Conservation (phyloP, 345 rosid species). For the Leavenworthia alabamica region DNA sequence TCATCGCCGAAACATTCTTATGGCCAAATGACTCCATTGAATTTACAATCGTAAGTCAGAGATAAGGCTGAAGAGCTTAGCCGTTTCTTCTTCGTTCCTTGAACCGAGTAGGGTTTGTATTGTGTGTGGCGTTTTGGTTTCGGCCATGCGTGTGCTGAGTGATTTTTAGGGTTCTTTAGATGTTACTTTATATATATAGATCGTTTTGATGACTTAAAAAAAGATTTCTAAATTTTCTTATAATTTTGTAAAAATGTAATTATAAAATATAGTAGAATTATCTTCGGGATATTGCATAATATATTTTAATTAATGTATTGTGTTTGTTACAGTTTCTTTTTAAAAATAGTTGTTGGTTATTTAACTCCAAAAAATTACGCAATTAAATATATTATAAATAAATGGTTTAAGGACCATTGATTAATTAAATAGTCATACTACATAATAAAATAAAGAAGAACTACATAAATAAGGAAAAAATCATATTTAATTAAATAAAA, state of each 20-base stretch:
- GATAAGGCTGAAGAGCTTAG: background rate
- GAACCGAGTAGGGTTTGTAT: slow-evolving; percentile 9
- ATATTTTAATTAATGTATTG: background rate
- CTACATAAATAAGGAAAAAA: background rate
- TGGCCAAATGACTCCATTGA: slow-evolving; percentile 46
- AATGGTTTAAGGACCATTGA: background rate
- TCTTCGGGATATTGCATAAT: background rate
- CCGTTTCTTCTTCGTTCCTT: background rate
- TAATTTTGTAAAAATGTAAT: background rate
- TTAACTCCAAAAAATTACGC: background rate
- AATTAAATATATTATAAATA: background rate
- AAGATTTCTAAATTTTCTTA: background rate
- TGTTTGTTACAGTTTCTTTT: background rate
- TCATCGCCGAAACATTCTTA: slow-evolving; percentile 29
- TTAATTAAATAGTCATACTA: background rate
- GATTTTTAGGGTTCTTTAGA: background rate
- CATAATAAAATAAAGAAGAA: background rate
- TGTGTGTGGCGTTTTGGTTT: background rate
- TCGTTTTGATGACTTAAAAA: background rate
- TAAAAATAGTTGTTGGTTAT: background rate
- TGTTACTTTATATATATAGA: background rate
- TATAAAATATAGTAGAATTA: background rate
- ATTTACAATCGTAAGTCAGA: background rate
- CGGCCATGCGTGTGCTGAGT: slow-evolving; percentile 1
- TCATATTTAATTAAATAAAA: background rate